Conservation (phyloP, 257 asterid species). For the Solanum dulcamara region DNA sequence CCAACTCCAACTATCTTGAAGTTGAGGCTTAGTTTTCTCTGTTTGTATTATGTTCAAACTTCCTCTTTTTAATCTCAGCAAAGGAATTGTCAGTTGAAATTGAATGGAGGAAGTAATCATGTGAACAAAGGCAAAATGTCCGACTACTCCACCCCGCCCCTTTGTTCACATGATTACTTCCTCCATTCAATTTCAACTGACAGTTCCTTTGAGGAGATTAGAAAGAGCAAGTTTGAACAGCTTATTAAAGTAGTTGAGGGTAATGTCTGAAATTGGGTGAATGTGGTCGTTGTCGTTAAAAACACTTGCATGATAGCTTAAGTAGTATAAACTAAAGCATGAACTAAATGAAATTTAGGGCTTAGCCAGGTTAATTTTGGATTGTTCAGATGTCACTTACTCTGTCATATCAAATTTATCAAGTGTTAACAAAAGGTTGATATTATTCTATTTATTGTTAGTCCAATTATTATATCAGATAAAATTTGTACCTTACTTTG, state of each 20-base stretch:
- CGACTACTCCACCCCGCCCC: not conserved
- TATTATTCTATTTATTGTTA: not conserved
- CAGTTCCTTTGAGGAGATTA: not conserved
- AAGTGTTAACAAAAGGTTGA: not conserved
- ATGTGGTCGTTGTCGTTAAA: not conserved
- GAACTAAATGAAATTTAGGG: not conserved
- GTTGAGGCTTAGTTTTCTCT: not conserved
- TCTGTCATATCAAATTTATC: not conserved
- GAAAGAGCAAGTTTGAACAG: not conserved
- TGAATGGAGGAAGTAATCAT: not conserved
- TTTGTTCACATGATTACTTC: not conserved
- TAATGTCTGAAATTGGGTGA: not conserved
- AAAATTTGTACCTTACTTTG: not conserved
- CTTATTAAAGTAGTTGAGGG: not conserved
- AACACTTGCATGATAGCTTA: not conserved
- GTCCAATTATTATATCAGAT: not conserved
- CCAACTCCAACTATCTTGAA: not conserved
- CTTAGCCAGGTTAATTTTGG: not conserved
- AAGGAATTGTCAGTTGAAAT: not conserved
- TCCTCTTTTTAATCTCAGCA: not conserved
- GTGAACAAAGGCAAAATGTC: not conserved
- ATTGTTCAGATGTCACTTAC: not conserved
- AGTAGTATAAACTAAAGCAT: not conserved
- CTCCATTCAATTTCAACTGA: not conserved
- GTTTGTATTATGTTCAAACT: not conserved